Percentiles rank a stretch among this genome's conserved stretches.
Conservation (phyloP, 2,329 filamentous ascomycete species). For the Coleophoma crateriformis region DNA sequence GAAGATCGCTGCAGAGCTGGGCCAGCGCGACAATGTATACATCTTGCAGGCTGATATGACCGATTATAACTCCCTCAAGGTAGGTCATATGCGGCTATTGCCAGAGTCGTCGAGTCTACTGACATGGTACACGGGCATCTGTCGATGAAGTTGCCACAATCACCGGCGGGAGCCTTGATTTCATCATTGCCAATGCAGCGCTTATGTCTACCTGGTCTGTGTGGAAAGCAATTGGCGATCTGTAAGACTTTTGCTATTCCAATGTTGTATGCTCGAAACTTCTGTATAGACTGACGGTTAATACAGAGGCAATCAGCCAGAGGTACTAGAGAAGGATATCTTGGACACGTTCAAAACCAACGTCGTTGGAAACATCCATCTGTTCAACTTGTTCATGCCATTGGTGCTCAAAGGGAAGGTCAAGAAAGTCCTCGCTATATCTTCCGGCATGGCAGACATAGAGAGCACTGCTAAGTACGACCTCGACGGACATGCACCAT, state of each 20-base stretch:
- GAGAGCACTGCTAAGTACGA: constrained; percentile 33
- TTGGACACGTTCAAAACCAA: constrained; percentile 36
- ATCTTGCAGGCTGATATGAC: constrained; percentile 9
- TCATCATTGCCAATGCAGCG: constrained; percentile 45
- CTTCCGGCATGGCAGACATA: constrained; percentile 39
- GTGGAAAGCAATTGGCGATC: constrained; percentile 25
- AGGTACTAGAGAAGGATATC: constrained; percentile 30
- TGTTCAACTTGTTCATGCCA: constrained; percentile 46
- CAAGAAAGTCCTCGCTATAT: constrained; percentile 50
- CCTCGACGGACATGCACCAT: constrained; percentile 31
- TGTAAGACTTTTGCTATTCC: constrained; percentile 26
- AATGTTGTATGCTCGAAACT: too few species aligned
- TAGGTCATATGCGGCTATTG: neutral
- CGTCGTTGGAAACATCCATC: constrained; percentile 43
- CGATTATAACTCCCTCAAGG: constrained; percentile 5
- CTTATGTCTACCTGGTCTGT: constrained; percentile 18
- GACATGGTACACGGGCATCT: neutral
- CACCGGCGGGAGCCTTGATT: constrained; percentile 37
- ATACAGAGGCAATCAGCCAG: constrained; percentile 7
- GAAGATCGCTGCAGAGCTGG: constrained; percentile 34
- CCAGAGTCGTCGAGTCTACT: neutral
- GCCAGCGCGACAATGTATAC: constrained; percentile 6
- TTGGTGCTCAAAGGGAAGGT: constrained; percentile 40
- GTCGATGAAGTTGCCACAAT: constrained; percentile 21
- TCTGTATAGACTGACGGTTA: too few species aligned